These are phyloP conservation scores for Volutella citrinella DNA, from an alignment of 2,329 filamentous ascomycete genomes.

Conservation along the genomic window DNA sequence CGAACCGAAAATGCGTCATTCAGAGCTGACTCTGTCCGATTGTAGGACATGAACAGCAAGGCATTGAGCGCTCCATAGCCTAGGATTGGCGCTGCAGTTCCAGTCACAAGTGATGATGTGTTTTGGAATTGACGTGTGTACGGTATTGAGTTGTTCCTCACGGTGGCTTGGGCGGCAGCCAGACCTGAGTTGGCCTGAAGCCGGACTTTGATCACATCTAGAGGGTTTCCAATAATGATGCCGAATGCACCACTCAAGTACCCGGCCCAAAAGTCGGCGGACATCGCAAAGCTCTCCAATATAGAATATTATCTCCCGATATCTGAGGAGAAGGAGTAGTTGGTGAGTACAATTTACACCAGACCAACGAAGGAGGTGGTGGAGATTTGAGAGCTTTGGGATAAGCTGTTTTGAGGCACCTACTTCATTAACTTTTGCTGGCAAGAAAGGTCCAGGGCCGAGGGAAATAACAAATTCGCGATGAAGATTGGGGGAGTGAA, in stretches of 20 bases:
- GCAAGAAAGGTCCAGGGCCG: no score
- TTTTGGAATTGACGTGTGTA: conserved; percentile 19
- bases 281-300: conserved; percentile 56
- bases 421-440: no score
- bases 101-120: conserved; percentile 48
- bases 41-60: conserved; percentile 86
- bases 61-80: conserved; percentile 91
- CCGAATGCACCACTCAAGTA: conserved; percentile 83
- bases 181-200: conserved; percentile 59
- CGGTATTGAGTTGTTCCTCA: conserved; percentile 5
- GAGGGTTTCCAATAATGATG: conserved; percentile 84
- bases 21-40: conserved; percentile 70
- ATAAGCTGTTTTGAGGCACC: no score
- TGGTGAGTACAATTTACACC: no score
- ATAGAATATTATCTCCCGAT: no score
- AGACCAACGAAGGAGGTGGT: no score
- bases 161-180: conserved; percentile 7
- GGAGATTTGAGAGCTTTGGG: no score
- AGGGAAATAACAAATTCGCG: no score
- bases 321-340: no score
- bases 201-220: conserved; percentile 64
- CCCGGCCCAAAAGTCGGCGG: conserved; percentile 89
- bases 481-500: no score
- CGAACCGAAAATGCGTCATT: conserved; percentile 32
- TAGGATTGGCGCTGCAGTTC: conserved; percentile 79